Evolutionary conservation across 108 stramenopile species (phyloP).

Genomic region (Pseudonitzschia pungens): DNA sequence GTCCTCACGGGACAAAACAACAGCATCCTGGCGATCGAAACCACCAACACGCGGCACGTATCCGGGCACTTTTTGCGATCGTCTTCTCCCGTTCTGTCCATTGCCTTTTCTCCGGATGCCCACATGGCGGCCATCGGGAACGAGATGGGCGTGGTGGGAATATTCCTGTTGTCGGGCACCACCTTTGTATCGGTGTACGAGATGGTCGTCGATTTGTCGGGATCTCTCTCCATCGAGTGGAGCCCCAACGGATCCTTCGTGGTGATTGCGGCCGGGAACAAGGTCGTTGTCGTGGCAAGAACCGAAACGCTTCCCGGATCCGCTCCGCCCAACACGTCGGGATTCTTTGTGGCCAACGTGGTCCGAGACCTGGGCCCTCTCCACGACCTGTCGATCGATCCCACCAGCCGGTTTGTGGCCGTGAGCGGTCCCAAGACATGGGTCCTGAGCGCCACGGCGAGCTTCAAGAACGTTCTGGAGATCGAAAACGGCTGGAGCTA

Average conservation of each 20-base stretch:
- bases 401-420: constrained; percentile 51
- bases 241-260: constrained; percentile 54
- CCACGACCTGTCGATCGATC: constrained; percentile 45
- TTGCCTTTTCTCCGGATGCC: constrained; percentile 66
- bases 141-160: constrained; percentile 64
- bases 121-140: constrained; percentile 61
- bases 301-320: constrained; percentile 20
- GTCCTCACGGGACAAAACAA: constrained; percentile 66
- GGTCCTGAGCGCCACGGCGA: constrained; percentile 45
- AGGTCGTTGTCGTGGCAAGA: constrained; percentile 47
- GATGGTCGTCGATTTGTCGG: constrained; percentile 46
- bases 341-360: constrained; percentile 57
- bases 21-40: constrained; percentile 62
- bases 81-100: constrained; percentile 51
- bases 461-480: constrained; percentile 31
- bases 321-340: constrained; percentile 39
- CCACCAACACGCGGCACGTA: constrained; percentile 53
- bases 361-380: constrained; percentile 45
- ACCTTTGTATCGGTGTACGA: constrained; percentile 64
- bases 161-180: constrained; percentile 48
- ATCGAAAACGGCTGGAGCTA: constrained; percentile 23
- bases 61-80: constrained; percentile 55
- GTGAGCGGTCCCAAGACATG: constrained; percentile 40
- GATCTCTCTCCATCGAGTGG: constrained; percentile 62
- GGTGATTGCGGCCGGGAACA: constrained; percentile 46